A percentile compares a stretch with the other conserved stretches of the same genome.
Conservation (phyloP, 495 filamentous ascomycete species). For the Podospora didyma region DNA sequence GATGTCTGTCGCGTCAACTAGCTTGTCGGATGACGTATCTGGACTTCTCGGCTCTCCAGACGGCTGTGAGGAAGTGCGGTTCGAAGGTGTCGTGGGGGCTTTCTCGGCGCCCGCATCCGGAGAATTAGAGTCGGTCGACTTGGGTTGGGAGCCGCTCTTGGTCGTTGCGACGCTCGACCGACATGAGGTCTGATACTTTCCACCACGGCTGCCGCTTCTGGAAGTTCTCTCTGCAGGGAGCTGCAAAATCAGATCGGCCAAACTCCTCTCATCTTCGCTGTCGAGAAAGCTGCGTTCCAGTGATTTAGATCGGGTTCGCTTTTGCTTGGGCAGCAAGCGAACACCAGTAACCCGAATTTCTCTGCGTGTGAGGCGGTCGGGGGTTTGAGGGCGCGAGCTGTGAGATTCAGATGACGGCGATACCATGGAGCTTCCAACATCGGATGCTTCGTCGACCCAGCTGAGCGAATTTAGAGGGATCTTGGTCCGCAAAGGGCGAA, state of each 20-base stretch:
- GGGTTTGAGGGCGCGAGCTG: background rate
- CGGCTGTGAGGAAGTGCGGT: background rate
- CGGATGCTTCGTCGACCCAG: conserved; percentile 13
- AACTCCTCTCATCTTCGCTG: background rate
- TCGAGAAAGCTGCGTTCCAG: background rate
- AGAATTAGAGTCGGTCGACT: background rate
- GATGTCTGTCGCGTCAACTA: background rate
- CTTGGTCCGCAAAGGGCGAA: background rate
- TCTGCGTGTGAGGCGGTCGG: background rate
- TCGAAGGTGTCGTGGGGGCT: background rate
- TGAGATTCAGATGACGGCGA: background rate
- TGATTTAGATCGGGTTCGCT: background rate
- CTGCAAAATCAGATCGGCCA: background rate
- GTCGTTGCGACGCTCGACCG: background rate
- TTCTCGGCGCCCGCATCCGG: background rate
- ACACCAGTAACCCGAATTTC: background rate
- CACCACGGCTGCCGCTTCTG: background rate
- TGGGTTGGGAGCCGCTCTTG: background rate
- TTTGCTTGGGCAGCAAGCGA: background rate
- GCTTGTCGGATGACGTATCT: background rate
- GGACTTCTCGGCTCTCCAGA: background rate
- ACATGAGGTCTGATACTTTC: background rate
- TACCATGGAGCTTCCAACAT: background rate
- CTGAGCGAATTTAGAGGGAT: conserved; percentile 12
- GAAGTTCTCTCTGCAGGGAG: background rate